Conservation (phyloP, 257 asterid species). For the Datura wrightii region DNA sequence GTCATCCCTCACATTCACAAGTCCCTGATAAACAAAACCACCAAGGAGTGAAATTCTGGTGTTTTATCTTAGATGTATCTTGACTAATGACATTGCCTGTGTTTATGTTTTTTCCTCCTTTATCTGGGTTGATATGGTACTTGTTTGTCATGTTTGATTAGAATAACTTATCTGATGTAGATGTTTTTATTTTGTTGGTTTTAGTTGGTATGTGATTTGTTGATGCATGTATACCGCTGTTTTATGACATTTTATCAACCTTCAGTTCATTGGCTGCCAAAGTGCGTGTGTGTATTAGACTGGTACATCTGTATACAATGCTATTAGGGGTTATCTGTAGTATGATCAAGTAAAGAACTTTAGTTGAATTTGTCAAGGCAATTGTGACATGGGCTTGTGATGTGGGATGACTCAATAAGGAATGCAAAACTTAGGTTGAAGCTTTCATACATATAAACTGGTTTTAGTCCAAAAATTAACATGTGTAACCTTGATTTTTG, state of each 20-base stretch:
- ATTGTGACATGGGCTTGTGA: not conserved
- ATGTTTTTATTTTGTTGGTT: not conserved
- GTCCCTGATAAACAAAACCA: conserved; percentile 96
- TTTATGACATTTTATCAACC: not conserved
- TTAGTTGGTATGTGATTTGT: conserved; percentile 21
- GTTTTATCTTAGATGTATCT: not conserved
- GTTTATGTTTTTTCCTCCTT: not conserved
- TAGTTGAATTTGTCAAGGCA: not conserved
- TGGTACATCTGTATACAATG: not conserved
- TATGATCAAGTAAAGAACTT: not conserved
- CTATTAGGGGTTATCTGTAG: not conserved
- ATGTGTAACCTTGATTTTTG: not conserved
- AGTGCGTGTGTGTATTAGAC: not conserved
- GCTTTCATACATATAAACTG: not conserved
- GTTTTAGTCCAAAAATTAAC: not conserved
- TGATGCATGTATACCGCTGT: not conserved
- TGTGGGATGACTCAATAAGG: not conserved
- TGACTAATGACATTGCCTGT: not conserved
- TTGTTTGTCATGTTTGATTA: conserved; percentile 6
- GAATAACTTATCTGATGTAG: conserved; percentile 16
- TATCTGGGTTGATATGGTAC: not conserved
- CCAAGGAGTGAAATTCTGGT: conserved; percentile 70
- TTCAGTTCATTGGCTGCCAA: not conserved
- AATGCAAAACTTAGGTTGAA: not conserved
- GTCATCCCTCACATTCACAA: conserved; percentile 99